Evolutionary conservation across 495 filamentous ascomycete genomes (phyloP).

Genomic region (Neurospora africana): DNA sequence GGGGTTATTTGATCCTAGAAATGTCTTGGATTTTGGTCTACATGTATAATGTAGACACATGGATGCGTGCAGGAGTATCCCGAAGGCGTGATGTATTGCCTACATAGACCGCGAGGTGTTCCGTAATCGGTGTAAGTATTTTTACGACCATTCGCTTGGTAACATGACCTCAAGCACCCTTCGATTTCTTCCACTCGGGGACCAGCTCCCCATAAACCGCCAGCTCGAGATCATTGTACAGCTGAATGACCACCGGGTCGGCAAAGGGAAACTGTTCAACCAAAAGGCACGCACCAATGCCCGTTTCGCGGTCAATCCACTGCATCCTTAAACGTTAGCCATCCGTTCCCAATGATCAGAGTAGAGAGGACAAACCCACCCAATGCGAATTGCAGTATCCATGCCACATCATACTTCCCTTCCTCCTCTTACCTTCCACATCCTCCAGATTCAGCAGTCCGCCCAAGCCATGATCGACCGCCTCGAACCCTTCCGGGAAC

Average conservation of each 20-base stretch:
- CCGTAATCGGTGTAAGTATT: too few relatives aligned
- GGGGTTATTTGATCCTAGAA: too few relatives aligned
- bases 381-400: constrained; percentile 21
- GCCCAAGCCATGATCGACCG: constrained; percentile 14
- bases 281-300: constrained; percentile 19
- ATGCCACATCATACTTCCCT: constrained; percentile 27
- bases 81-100: too few relatives aligned
- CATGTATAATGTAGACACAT: too few relatives aligned
- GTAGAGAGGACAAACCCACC: constrained; percentile 12
- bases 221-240: constrained; percentile 23
- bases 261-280: constrained; percentile 16
- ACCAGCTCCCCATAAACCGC: constrained; percentile 22
- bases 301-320: constrained; percentile 28
- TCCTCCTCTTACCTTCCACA: constrained; percentile 19
- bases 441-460: constrained; percentile 22
- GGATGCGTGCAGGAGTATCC: too few relatives aligned
- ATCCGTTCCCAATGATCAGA: background rate
- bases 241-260: constrained; percentile 12
- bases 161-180: background rate
- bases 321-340: constrained; percentile 1
- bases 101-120: too few relatives aligned
- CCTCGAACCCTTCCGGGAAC: constrained; percentile 6
- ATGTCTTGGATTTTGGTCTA: too few relatives aligned
- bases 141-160: background rate
- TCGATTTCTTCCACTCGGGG: background rate